These are phyloP conservation scores for Tausonia pullulans DNA, from an alignment of 1,284 basidiomycete species.

Conservation along the genomic window DNA sequence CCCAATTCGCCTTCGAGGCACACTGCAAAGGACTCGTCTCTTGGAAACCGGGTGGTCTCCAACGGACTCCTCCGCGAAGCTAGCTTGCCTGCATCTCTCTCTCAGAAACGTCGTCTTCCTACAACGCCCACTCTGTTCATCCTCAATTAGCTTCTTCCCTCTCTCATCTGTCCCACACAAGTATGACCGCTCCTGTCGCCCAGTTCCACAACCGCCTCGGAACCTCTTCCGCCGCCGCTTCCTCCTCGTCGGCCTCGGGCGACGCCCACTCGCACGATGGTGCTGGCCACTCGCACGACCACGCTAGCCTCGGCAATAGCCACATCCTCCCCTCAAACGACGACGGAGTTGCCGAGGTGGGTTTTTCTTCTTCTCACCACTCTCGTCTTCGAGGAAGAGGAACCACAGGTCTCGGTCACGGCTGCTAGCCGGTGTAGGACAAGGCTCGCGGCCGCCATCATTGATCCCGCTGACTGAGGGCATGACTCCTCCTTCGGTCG, in stretches of 20 bases:
- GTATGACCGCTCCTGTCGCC: constrained; percentile 22
- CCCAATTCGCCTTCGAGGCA: no score
- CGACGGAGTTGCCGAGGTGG: constrained; percentile 33
- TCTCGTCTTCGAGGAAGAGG: background rate
- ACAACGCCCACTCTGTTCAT: background rate
- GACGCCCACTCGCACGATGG: constrained; percentile 23
- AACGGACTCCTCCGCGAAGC: no score
- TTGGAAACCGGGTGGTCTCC: no score
- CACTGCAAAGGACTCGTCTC: no score
- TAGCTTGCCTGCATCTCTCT: background rate
- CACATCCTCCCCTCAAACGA: constrained; percentile 20
- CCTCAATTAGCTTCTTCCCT: background rate
- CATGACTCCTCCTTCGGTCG: background rate
- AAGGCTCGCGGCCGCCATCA: background rate
- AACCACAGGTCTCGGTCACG: background rate
- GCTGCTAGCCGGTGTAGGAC: background rate
- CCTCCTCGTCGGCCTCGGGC: constrained; percentile 3
- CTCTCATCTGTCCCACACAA: background rate
- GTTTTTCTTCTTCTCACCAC: background rate
- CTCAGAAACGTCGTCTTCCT: background rate
- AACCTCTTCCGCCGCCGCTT: constrained; percentile 22
- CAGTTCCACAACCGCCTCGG: constrained; percentile 32
- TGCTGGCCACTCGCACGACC: constrained; percentile 21
- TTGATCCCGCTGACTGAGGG: background rate
- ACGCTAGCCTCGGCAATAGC: constrained; percentile 17